phyloP scores from a whole-genome alignment of 805 yeast genomes.

The Debaryomyces maramus region DNA sequence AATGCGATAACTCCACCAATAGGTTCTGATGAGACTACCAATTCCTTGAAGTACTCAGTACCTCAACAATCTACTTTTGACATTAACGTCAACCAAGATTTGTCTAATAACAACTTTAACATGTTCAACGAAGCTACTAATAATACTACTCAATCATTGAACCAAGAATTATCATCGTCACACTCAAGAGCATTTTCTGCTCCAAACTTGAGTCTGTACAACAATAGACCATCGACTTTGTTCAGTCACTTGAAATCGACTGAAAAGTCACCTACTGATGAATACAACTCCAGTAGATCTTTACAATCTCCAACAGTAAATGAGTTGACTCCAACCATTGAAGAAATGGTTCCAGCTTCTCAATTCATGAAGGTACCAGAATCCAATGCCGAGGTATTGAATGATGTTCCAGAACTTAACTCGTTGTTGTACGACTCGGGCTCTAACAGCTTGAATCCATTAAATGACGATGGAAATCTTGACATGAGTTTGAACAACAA shows the following conservation, averaged over 20 bases:
- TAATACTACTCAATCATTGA: slow-evolving; percentile 1
- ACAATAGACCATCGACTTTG: slow-evolving; percentile 7
- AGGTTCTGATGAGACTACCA: background rate
- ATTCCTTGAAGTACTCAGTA: slow-evolving; percentile 6
- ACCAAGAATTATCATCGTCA: background rate
- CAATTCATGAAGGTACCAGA: background rate
- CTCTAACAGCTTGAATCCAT: slow-evolving; percentile 3
- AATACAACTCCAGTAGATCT: slow-evolving; percentile 1
- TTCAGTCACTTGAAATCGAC: slow-evolving; percentile 8
- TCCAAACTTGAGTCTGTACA: slow-evolving; percentile 11
- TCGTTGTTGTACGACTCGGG: slow-evolving; percentile 5
- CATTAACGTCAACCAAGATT: slow-evolving; percentile 9
- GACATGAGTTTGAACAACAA: background rate
- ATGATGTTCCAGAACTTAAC: slow-evolving; percentile 1
- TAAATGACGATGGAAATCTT: slow-evolving; percentile 1
- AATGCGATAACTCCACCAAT: background rate
- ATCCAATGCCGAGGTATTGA: background rate
- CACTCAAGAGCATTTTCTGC: slow-evolving; percentile 10
- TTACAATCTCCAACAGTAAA: slow-evolving; percentile 5
- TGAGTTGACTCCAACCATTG: background rate
- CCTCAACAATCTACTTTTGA: slow-evolving; percentile 15
- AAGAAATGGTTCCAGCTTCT: background rate
- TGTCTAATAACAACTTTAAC: slow-evolving; percentile 12
- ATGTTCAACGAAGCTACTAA: slow-evolving; percentile 5
- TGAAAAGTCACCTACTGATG: background rate